Conservation (phyloP, 169 alveolate species). For the Plasmodium cynomolgi region DNA sequence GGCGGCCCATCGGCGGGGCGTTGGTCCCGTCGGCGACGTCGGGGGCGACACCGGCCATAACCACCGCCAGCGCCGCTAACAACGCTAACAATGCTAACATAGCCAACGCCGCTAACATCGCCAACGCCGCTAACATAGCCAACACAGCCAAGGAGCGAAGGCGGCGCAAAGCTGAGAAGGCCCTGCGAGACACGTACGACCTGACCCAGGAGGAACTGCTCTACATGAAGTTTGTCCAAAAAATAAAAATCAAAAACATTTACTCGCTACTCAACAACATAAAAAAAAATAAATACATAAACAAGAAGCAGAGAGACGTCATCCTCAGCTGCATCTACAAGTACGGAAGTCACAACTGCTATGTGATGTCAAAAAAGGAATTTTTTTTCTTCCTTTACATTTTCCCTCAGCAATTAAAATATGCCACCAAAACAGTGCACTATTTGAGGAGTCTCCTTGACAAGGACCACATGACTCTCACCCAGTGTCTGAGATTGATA, state of each 20-base stretch:
- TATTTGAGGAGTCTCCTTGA: slow-evolving; percentile 9
- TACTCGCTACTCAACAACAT: slow-evolving; percentile 30
- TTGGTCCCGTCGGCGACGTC: not conserved
- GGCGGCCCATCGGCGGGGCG: not conserved
- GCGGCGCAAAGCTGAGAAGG: not conserved
- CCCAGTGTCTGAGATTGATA: slow-evolving; percentile 1
- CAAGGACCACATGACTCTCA: not conserved
- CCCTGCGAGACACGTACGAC: slow-evolving; percentile 19
- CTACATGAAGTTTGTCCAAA: slow-evolving; percentile 42
- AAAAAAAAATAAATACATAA: slow-evolving; percentile 32
- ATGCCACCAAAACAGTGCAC: not conserved
- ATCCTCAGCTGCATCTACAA: slow-evolving; percentile 44
- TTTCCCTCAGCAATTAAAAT: slow-evolving; percentile 42
- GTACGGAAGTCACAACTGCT: slow-evolving; percentile 30
- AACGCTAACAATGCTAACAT: too few relatives aligned
- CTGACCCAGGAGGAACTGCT: slow-evolving; percentile 31
- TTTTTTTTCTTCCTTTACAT: slow-evolving; percentile 29
- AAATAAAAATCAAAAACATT: slow-evolving; percentile 44
- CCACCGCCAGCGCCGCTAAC: not conserved
- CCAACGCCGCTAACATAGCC: not conserved
- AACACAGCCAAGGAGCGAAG: not conserved
- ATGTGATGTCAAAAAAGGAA: slow-evolving; percentile 1
- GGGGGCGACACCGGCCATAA: not conserved
- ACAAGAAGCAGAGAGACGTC: not conserved
- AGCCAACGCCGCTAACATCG: not conserved